Evolutionary conservation across 2,329 filamentous ascomycete genomes (phyloP), one percentile per base, ranked within the genome.

Genomic region (Trichoderma afroharzianum): DNA sequence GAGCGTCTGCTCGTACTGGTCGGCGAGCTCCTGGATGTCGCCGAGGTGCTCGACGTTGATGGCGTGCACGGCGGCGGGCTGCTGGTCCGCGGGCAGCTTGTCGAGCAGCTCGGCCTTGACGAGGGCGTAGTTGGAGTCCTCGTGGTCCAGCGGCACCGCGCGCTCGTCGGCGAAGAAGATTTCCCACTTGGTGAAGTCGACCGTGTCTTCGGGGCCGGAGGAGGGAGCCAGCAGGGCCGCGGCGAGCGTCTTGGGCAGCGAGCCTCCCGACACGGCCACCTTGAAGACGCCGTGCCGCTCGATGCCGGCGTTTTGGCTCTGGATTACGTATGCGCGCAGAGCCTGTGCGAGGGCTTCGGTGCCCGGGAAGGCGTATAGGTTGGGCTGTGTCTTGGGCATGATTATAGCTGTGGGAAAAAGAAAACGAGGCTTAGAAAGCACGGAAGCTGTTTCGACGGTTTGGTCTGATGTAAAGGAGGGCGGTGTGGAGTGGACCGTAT

Each of bases 81-180:
- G 82, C 74, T 88, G 79, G 70, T 87, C 87, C 59, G 85, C 82
- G 55, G 95, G 94, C 74, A 98, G 92, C 85, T 97, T 95, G 84
- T 95, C 91, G 74, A 99, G 86, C 64, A 98, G 87, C 83, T 98
- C 94, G 62, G 90, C 85, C 85, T 97, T 96, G 76, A 98, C 84
- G 58, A 98, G 89, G 73, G 86, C 90, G 84, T 98, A 97, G 85
- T 98, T 99, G 85, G 94, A 97, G 85, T 99, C 95, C 75, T 90
- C 88, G 83, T 98, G 92, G 81, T 96, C 91, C 76, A 98, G 91
- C 26, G 96, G 93, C 68, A 98, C 96, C 76, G 93, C 93, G 79
- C 96, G 93, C 87, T 99, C 96, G 81, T 99, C 96, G 79, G 95
- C 95, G 82, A 98, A 98, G 87, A 98, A 99, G 79, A 99, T 93